Evolutionary conservation across 345 rosid species (phyloP).

Genomic region (Acer saccharum): DNA sequence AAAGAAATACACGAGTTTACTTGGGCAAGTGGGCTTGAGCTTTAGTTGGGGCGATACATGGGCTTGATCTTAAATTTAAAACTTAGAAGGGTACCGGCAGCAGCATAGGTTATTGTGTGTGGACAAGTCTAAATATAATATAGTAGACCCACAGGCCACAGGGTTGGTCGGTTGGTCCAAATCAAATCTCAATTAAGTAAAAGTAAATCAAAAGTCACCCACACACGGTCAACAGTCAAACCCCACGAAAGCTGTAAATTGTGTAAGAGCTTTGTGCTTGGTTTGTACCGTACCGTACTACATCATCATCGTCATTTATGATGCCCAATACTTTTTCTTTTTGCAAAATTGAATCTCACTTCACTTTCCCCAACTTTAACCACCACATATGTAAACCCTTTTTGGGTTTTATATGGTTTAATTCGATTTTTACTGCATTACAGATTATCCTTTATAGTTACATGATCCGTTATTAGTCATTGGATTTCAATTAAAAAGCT

Average conservation of each 20-base stretch:
- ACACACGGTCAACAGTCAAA: neutral
- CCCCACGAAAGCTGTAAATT: neutral
- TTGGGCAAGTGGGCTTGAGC: neutral
- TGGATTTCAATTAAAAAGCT: no score
- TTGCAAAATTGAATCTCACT: neutral
- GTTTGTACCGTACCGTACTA: conserved; percentile 2
- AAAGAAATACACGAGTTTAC: neutral
- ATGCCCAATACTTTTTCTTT: neutral
- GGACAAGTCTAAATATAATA: neutral
- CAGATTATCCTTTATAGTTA: no score
- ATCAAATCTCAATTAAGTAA: no score
- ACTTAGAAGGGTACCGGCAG: neutral
- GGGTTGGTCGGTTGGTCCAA: neutral
- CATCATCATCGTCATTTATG: neutral
- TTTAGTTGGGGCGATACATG: neutral
- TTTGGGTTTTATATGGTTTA: no score
- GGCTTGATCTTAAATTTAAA: neutral
- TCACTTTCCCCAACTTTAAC: no score
- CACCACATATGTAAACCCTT: no score
- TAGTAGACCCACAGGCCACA: neutral
- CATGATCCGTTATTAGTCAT: no score
- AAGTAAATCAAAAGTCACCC: no score
- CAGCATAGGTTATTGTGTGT: neutral
- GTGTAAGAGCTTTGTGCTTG: neutral
- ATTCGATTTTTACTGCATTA: no score